Evolutionary conservation across 139 green algal genomes (phyloP).

Genomic region (Yamagishiella unicocca): DNA sequence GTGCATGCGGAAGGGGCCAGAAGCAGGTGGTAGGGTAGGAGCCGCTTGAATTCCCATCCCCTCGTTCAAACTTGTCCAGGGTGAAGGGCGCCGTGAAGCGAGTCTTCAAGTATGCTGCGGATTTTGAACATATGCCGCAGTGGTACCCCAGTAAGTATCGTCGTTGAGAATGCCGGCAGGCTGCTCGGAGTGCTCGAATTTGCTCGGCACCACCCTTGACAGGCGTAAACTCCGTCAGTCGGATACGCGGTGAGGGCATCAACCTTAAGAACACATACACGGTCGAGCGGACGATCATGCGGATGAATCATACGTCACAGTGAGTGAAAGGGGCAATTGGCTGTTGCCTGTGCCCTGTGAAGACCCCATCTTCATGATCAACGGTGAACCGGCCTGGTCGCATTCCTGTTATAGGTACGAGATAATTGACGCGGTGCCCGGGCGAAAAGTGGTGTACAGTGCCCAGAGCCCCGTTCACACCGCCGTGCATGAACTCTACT

Average conservation of each 20-base stretch:
- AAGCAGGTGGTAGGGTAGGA: no score
- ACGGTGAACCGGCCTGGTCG: not conserved
- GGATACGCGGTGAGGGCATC: conserved; percentile 13
- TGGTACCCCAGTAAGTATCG: conserved; percentile 40
- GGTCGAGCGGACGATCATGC: conserved; percentile 31
- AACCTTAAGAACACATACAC: conserved; percentile 26
- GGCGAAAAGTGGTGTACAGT: conserved; percentile 31
- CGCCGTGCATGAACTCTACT: conserved; percentile 24
- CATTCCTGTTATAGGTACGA: conserved; percentile 23
- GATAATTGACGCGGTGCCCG: conserved; percentile 9
- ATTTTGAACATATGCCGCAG: conserved; percentile 22
- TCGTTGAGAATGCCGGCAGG: not conserved
- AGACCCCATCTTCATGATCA: not conserved
- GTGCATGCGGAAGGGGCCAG: not conserved
- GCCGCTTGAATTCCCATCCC: not conserved
- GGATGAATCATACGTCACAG: conserved; percentile 24
- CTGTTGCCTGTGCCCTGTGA: conserved; percentile 5
- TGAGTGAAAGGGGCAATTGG: not conserved
- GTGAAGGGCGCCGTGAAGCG: not conserved
- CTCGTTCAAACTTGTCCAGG: conserved; percentile 17
- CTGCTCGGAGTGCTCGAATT: no score
- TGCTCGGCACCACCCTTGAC: no score
- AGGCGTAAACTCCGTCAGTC: not conserved
- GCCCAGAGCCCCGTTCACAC: conserved; percentile 7
- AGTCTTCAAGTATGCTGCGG: conserved; percentile 40